Evolutionary conservation across 139 green algal genomes (phyloP).

Genomic region (Tetradesmus obliquus): DNA sequence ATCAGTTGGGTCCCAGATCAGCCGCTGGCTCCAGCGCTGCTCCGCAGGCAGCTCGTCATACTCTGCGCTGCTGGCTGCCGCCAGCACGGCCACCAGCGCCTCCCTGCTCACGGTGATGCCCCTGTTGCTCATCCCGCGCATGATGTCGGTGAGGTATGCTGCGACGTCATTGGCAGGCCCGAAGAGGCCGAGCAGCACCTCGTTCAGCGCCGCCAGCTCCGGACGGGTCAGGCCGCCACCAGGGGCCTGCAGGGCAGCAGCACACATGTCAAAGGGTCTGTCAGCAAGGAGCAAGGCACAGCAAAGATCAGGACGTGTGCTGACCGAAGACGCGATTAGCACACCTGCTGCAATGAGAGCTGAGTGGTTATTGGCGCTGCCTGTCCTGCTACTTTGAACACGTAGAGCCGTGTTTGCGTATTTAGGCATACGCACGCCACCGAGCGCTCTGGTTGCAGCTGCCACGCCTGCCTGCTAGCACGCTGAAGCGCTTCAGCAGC

Average conservation of each 20-base stretch:
- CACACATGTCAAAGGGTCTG: neutral
- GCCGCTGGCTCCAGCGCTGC: neutral
- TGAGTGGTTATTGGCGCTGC: too few relatives aligned
- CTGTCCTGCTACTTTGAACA: too few relatives aligned
- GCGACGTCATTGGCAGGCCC: neutral
- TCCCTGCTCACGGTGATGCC: neutral
- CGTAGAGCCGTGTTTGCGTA: too few relatives aligned
- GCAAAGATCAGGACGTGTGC: too few relatives aligned
- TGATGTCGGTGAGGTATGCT: neutral
- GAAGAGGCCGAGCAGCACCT: constrained; percentile 12
- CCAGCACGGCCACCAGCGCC: neutral
- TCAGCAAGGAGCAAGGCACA: too few relatives aligned
- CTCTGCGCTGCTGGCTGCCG: neutral
- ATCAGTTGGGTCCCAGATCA: neutral
- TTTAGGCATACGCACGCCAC: too few relatives aligned
- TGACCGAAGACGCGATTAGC: too few relatives aligned
- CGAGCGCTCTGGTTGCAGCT: too few relatives aligned
- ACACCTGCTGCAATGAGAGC: too few relatives aligned
- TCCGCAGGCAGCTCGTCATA: constrained; percentile 7
- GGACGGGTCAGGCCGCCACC: neutral
- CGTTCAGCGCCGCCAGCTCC: constrained; percentile 17
- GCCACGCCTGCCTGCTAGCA: too few relatives aligned
- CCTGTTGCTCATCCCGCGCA: neutral
- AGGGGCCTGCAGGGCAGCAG: neutral
- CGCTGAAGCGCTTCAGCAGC: too few relatives aligned